phyloP scores from a whole-genome alignment of 352 stramenopile species.

The Stramenopiles sp. region DNA sequence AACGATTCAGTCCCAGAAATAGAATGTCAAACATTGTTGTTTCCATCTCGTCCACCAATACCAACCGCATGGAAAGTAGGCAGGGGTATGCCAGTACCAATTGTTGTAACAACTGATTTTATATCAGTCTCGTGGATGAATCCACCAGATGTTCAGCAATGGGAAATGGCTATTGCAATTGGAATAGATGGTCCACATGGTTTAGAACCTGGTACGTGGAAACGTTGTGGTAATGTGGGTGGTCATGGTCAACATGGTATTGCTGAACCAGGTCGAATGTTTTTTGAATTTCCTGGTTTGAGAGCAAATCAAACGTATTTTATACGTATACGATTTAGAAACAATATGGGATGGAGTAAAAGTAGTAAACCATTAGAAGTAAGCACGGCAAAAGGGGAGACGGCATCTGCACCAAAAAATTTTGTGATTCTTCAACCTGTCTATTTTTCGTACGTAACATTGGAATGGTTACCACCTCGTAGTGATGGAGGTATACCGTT shows the following conservation, averaged over 20 bases:
- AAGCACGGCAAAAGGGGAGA: background rate
- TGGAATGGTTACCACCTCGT: background rate
- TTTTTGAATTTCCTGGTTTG: conserved; percentile 5
- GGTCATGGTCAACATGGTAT: background rate
- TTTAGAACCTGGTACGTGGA: background rate
- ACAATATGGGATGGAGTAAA: conserved; percentile 3
- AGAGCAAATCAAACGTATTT: background rate
- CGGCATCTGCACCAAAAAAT: background rate
- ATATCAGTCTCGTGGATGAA: conserved; percentile 3
- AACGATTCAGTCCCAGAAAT: background rate
- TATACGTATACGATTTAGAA: background rate
- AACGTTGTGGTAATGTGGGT: conserved; percentile 4
- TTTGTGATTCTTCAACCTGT: background rate
- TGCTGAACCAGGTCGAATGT: background rate
- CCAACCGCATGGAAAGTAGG: background rate
- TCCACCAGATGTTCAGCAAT: background rate
- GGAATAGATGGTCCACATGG: background rate
- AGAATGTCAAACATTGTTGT: background rate
- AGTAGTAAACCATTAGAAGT: conserved; percentile 5
- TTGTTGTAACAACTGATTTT: conserved; percentile 2
- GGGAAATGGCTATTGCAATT: background rate
- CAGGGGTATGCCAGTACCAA: background rate
- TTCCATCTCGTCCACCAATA: background rate
- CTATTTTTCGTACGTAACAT: background rate
- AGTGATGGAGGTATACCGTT: background rate